Evolutionary conservation across 495 filamentous ascomycete species (phyloP), one percentile per base, ranked within the genome.

Genomic region (Penicillium lividum): DNA sequence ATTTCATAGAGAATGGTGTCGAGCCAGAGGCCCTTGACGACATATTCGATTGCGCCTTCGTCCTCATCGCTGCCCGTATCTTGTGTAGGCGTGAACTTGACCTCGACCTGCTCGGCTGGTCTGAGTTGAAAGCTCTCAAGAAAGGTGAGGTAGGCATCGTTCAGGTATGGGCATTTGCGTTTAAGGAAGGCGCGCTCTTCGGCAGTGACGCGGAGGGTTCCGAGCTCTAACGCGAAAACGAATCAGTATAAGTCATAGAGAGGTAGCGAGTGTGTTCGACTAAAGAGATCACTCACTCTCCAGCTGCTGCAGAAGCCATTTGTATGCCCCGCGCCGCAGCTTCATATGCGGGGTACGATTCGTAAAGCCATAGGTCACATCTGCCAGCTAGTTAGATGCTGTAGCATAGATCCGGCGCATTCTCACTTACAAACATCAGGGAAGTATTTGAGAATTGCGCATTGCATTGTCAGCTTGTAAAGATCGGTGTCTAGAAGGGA

Each of bases 391-490:
- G 15, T 74, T 30, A 79, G 73, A 36, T 51, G 11, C 31, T 30
- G 45, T 13, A 27, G 38, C 30, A 2, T n/a, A 0, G 11, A 7
- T 9, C 7, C 7, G 10, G 44, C 9, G 10, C 7, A 13, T 36
- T 36, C 9, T 13, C 38, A 79, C 82, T 74, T 61, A 88, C 89
- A 76, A 52, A 92, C 86, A 63, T 93, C 82, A 15, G 88, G 86
- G 69, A 95, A 97, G 75, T 90, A 93, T 67, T 91, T 92, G 51
- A 96, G 80, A 61, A 98, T 85, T 42, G 93, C 94, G 68, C 90
- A 96, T 85, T 98, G 94, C 94, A 98, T 98, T 9, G 94, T 98
- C 67, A 98, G 73, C 74, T 98, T 98, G 82, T 98, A 98, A 43
- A 98, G 80, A 78, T 98, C 94, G 1, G 94, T 98, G 70, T 98